Evolutionary conservation across 805 yeast genomes (phyloP).

Genomic region (Sugiyamaella smithiae): DNA sequence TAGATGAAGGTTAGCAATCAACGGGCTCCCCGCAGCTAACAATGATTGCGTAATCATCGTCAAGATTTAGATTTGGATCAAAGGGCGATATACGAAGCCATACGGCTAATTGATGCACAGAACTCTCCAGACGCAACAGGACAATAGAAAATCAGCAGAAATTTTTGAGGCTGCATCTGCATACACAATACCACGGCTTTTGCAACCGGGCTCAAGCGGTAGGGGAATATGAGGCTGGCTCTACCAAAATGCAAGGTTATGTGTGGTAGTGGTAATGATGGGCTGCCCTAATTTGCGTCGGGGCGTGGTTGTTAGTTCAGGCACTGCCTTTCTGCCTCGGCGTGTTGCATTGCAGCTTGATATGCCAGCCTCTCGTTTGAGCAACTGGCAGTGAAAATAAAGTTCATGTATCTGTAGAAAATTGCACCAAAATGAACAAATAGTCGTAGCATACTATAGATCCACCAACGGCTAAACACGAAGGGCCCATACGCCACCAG

Average conservation of each 20-base stretch:
- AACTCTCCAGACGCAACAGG: background rate
- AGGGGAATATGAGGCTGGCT: background rate
- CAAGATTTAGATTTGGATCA: too few relatives aligned
- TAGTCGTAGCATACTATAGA: too few relatives aligned
- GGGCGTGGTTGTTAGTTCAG: background rate
- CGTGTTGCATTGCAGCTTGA: background rate
- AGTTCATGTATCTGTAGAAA: background rate
- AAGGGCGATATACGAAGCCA: too few relatives aligned
- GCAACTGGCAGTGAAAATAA: background rate
- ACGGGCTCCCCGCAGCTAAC: too few relatives aligned
- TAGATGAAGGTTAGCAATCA: too few relatives aligned
- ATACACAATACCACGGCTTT: constrained; percentile 1
- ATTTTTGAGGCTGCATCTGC: constrained; percentile 1
- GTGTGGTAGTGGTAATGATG: background rate
- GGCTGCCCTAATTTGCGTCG: background rate
- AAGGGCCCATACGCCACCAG: too few relatives aligned
- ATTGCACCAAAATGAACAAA: too few relatives aligned
- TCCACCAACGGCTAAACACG: too few relatives aligned
- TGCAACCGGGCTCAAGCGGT: too few relatives aligned
- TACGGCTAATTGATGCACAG: too few relatives aligned
- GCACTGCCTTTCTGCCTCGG: background rate
- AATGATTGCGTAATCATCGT: too few relatives aligned
- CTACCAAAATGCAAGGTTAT: background rate
- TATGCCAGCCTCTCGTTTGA: background rate
- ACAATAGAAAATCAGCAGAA: background rate